Conservation (phyloP, 768 basidiomycete genomes). For the Suillus decipiens region DNA sequence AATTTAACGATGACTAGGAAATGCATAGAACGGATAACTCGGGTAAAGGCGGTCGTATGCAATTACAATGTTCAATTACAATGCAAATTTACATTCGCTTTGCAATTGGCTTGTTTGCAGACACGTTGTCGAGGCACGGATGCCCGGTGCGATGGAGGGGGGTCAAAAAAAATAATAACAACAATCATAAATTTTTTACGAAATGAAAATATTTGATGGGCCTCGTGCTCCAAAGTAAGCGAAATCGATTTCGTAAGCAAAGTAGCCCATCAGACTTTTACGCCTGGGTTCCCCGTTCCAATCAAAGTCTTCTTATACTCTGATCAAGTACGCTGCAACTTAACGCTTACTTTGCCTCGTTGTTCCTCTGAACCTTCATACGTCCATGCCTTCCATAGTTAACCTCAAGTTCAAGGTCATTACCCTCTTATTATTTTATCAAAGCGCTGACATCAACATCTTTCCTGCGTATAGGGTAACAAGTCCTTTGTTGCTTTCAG, state of each 20-base stretch:
- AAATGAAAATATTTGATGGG: slow-evolving; percentile 7
- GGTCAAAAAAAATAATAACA: neutral
- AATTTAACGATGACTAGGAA: too few species aligned
- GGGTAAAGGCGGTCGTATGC: neutral
- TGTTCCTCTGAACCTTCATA: slow-evolving; percentile 5
- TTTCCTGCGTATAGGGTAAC: slow-evolving; percentile 56
- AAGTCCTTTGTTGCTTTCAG: slow-evolving; percentile 94
- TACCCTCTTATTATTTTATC: slow-evolving; percentile 8
- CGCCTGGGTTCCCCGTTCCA: slow-evolving; percentile 4
- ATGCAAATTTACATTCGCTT: neutral
- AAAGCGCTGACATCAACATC: slow-evolving; percentile 5
- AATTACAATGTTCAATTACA: neutral
- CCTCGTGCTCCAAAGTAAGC: slow-evolving; percentile 4
- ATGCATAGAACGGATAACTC: neutral
- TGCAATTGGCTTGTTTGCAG: neutral
- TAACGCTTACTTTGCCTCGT: slow-evolving; percentile 1
- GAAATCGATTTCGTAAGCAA: slow-evolving; percentile 2
- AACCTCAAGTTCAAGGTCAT: slow-evolving; percentile 84
- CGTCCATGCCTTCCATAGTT: slow-evolving; percentile 75
- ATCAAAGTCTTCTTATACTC: slow-evolving; percentile 9
- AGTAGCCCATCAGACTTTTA: neutral
- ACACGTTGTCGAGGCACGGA: slow-evolving; percentile 3
- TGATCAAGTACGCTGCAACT: neutral
- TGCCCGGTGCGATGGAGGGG: neutral
- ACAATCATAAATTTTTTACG: neutral